Evolutionary conservation across 2,329 filamentous ascomycete species (phyloP), one percentile per base, ranked within the genome.

Genomic region (Cladobotryum mycophilum): DNA sequence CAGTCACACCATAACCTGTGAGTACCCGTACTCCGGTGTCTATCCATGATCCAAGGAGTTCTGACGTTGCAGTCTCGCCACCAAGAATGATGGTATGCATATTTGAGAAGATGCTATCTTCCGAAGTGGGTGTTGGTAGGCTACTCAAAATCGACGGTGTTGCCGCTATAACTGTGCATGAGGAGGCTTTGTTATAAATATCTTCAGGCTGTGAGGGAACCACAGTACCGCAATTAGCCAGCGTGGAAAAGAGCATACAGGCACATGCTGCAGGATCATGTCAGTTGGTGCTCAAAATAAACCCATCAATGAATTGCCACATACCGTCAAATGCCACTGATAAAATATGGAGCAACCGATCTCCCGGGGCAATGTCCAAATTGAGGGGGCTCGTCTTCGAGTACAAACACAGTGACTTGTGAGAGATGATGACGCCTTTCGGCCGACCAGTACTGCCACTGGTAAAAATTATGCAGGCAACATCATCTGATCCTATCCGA

Each of bases 381-480:
- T 52, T 52, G 25, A 52, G 35, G 12, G 45, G 45, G 33, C 45
- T 52, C 1, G 45, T 52, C 18, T 18, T 44, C 14, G 49, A 43
- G 25, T 52, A 52, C 30, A 52, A 3, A 20, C 49, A 48, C 2
- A 52, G 33, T 12, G 49, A 42, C 12, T 40, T 48, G 33, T 52
- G 49, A 5, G 49, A 48, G 35, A 52, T 42, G 12, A 48, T 33
- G 18, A 52, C 49, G 2, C 49, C 49, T 18, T 52, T 52, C 12
- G 49, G 49, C 1, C 41, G 34, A 1, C 49, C 49, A 2, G 45
- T 52, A 44, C 49, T 52, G 1, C 49, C 49, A 18, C 49, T 52
- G 18, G 49, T 52, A 14, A 52, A 52, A 17, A 52, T 52, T 12
- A 52, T 52, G 22, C 45, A 52, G 2, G 49, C 49, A 30, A 41